A percentile compares a stretch with the other conserved stretches of the same genome.
Evolutionary conservation across 257 asterid genomes (phyloP).

Genomic region (Buddleja alternifolia): DNA sequence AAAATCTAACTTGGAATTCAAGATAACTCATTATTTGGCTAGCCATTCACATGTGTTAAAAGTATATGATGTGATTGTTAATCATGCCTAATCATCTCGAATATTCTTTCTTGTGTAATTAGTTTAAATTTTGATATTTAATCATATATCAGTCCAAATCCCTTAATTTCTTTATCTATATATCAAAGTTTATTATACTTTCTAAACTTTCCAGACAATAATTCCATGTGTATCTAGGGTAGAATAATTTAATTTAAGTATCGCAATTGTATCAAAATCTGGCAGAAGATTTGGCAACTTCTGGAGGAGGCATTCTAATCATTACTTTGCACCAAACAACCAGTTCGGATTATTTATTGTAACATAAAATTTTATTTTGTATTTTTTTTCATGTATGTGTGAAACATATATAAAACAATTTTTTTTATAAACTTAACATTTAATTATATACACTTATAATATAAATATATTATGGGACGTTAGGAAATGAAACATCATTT

Average conservation of each 20-base stretch:
- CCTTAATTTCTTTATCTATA: conserved; percentile 6
- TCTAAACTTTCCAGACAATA: conserved; percentile 24
- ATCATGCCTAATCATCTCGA: conserved; percentile 48
- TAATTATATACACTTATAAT: too few species aligned
- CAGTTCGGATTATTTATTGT: too few species aligned
- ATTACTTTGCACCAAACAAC: not conserved
- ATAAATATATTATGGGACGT: too few species aligned
- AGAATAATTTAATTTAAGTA: conserved; percentile 14
- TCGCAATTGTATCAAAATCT: conserved; percentile 19
- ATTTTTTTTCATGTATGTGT: too few species aligned
- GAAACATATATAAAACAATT: too few species aligned
- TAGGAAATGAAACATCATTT: too few species aligned
- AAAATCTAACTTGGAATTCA: conserved; percentile 31
- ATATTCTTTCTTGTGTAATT: conserved; percentile 25
- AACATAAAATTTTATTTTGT: too few species aligned
- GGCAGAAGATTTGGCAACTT: conserved; percentile 28
- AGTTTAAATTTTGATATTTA: not conserved
- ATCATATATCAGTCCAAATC: not conserved
- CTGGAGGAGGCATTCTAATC: not conserved
- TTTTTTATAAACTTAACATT: too few species aligned
- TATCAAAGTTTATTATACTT: conserved; percentile 5
- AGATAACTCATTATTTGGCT: conserved; percentile 44
- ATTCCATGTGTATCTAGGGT: conserved; percentile 25
- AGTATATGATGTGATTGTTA: conserved; percentile 31
- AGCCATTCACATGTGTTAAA: conserved; percentile 35